Percentiles rank a stretch among this genome's conserved stretches.
These are phyloP conservation scores for Chloranthus sessilifolius DNA, from an alignment of 164 flowering plant genomes.

Conservation along the genomic window DNA sequence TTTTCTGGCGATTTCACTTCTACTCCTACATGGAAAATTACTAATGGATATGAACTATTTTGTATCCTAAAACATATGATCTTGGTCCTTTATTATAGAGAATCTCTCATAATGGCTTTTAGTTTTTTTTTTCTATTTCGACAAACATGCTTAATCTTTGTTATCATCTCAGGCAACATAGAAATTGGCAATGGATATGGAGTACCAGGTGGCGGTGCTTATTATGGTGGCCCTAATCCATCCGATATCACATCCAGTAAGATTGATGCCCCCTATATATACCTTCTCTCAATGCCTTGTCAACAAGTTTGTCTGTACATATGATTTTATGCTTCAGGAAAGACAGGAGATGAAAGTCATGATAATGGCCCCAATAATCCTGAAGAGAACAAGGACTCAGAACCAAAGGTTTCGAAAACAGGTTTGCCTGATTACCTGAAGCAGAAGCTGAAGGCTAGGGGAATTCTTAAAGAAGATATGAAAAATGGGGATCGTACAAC, in stretches of 20 bases:
- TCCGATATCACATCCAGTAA: constrained; percentile 23
- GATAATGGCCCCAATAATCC: constrained; percentile 18
- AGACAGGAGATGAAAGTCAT: constrained; percentile 17
- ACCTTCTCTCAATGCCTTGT: background rate
- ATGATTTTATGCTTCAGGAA: constrained; percentile 19
- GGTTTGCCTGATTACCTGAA: constrained; percentile 88
- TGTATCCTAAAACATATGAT: no score
- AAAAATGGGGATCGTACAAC: constrained; percentile 13
- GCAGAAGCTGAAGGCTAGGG: constrained; percentile 83
- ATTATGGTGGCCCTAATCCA: constrained; percentile 37
- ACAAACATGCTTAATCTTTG: background rate
- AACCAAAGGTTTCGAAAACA: constrained; percentile 28
- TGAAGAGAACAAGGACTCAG: constrained; percentile 25
- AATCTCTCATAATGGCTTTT: no score
- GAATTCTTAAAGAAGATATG: constrained; percentile 62
- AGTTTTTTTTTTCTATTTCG: background rate
- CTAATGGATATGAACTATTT: no score
- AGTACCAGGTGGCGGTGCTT: constrained; percentile 96
- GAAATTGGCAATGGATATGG: constrained; percentile 99
- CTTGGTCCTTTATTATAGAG: no score
- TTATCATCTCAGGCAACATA: constrained; percentile 36
- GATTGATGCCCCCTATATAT: constrained; percentile 2
- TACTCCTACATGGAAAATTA: no score
- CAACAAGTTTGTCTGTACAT: background rate
- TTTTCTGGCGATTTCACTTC: no score